phyloP scores from a whole-genome alignment of 2,329 filamentous ascomycete genomes.

The Diaporthe vaccinii region DNA sequence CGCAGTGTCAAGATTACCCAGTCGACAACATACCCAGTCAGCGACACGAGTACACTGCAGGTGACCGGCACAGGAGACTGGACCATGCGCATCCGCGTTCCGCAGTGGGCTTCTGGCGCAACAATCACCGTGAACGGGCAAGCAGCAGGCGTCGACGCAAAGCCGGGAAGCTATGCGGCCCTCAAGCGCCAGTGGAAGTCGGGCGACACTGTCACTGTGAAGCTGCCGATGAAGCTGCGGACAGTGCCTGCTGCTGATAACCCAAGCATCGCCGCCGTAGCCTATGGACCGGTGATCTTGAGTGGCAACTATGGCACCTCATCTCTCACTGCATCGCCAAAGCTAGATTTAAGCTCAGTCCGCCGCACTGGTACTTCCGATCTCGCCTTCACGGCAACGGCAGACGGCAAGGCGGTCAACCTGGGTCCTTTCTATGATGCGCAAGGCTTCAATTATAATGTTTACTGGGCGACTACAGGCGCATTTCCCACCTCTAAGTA shows the following conservation, averaged over 20 bases:
- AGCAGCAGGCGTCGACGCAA: slow-evolving; percentile 44
- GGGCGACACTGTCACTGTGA: slow-evolving; percentile 58
- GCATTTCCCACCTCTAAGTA: background rate
- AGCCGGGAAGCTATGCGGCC: slow-evolving; percentile 41
- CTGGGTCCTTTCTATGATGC: slow-evolving; percentile 58
- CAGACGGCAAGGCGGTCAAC: slow-evolving; percentile 48
- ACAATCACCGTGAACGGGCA: slow-evolving; percentile 58
- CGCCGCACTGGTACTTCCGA: slow-evolving; percentile 61
- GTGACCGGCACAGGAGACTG: slow-evolving; percentile 51
- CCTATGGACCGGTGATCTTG: background rate
- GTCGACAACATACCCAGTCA: slow-evolving; percentile 57
- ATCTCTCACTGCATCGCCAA: background rate
- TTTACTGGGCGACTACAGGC: slow-evolving; percentile 53
- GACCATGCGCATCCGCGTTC: slow-evolving; percentile 60
- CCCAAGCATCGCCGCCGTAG: slow-evolving; percentile 52
- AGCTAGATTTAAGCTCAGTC: slow-evolving; percentile 45
- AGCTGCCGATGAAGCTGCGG: slow-evolving; percentile 60
- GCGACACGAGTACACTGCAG: slow-evolving; percentile 55
- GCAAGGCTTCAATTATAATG: slow-evolving; percentile 57
- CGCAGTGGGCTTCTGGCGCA: slow-evolving; percentile 58
- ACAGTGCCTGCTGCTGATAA: slow-evolving; percentile 63
- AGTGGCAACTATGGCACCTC: slow-evolving; percentile 11
- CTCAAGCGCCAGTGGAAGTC: slow-evolving; percentile 57
- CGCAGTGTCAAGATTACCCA: slow-evolving; percentile 57
- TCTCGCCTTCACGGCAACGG: slow-evolving; percentile 53